These are phyloP conservation scores for Diversispora eburnea DNA, from an alignment of 192 early-diverging fungal genomes.

Conservation along the genomic window DNA sequence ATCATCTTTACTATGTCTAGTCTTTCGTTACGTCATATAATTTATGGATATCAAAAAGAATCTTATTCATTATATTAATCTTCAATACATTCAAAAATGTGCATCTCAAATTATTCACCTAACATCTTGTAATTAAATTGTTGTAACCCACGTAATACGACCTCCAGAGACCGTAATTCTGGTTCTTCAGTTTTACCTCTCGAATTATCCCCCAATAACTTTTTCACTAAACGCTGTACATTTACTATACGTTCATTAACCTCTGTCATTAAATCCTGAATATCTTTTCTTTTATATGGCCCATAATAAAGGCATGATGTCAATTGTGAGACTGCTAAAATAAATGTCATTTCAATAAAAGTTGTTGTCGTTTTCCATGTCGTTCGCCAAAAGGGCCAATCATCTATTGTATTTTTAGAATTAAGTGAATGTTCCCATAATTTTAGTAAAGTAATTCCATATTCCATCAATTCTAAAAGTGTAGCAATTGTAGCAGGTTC, in stretches of 20 bases:
- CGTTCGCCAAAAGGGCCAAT: constrained; percentile 21
- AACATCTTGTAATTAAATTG: constrained; percentile 7
- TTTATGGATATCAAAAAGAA: too few relatives aligned
- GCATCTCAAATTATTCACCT: background rate
- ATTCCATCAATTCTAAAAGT: constrained; percentile 15
- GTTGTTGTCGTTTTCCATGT: constrained; percentile 21
- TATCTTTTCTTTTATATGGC: constrained; percentile 8
- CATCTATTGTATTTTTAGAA: background rate
- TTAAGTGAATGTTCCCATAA: constrained; percentile 17
- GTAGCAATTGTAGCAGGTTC: constrained; percentile 22
- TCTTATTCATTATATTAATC: too few relatives aligned
- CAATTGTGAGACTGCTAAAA: constrained; percentile 19
- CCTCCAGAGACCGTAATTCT: constrained; percentile 11
- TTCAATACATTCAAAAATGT: background rate
- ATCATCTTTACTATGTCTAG: too few relatives aligned
- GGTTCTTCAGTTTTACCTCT: background rate
- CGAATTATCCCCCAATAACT: background rate
- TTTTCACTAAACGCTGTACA: constrained; percentile 2
- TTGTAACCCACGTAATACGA: constrained; percentile 17
- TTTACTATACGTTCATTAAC: constrained; percentile 7
- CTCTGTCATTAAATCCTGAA: constrained; percentile 10
- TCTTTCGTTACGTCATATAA: too few relatives aligned
- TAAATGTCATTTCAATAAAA: constrained; percentile 18
- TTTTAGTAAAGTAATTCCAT: constrained; percentile 16
- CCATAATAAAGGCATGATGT: background rate